These are phyloP conservation scores for Camelina laxa DNA, from an alignment of 345 rosid genomes.

Conservation along the genomic window DNA sequence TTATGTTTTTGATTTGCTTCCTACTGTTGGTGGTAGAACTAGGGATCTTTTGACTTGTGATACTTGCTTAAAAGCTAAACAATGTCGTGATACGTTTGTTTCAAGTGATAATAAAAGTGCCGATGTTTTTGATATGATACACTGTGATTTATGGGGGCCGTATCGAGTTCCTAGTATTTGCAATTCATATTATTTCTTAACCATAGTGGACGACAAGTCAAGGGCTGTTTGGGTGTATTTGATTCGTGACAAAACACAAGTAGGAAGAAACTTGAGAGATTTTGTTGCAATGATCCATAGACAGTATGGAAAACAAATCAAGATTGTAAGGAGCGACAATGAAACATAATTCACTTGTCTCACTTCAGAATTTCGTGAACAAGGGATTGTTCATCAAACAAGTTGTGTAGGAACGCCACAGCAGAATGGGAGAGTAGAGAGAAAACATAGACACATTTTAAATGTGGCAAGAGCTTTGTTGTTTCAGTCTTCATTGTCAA, in stretches of 20 bases:
- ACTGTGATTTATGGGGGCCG: background rate
- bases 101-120: background rate
- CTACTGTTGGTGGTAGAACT: background rate
- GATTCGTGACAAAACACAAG: background rate
- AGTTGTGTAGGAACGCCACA: background rate
- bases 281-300: background rate
- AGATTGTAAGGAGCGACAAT: no score
- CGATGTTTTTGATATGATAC: background rate
- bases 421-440: background rate
- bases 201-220: background rate
- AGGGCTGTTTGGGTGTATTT: background rate
- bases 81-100: background rate
- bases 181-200: background rate
- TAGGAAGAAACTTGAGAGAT: rapidly evolving
- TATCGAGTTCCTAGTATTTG: background rate
- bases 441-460: background rate
- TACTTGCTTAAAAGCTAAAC: background rate
- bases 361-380: rapidly evolving
- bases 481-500: no score
- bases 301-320: background rate
- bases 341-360: no score
- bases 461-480: background rate
- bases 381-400: background rate
- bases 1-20: background rate
- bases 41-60: background rate